Conservation (phyloP, 148 eudicot genomes). For the Vaccinium corymbosum region DNA sequence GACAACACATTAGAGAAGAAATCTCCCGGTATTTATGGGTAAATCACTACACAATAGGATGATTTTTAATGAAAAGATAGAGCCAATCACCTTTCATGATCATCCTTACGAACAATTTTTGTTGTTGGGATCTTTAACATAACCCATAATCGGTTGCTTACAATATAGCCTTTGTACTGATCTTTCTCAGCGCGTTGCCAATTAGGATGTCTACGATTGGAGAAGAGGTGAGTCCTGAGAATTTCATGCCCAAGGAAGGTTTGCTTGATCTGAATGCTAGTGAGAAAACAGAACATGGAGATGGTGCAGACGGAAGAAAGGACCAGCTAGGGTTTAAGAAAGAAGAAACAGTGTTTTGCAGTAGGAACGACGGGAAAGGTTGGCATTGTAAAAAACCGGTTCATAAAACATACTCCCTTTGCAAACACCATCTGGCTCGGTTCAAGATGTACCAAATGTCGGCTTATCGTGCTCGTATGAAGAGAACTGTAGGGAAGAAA, state of each 20-base stretch:
- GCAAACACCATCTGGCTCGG: slow-evolving; percentile 19
- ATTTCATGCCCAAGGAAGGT: not conserved
- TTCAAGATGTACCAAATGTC: not conserved
- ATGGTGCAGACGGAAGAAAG: not conserved
- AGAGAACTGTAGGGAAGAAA: not conserved
- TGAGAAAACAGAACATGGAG: not conserved
- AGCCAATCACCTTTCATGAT: too few relatives aligned
- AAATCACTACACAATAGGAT: too few relatives aligned
- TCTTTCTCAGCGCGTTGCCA: not conserved
- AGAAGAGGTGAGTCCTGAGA: not conserved
- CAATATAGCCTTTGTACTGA: too few relatives aligned
- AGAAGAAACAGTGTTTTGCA: not conserved
- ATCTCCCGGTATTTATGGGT: too few relatives aligned
- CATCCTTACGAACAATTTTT: too few relatives aligned
- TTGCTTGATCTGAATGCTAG: not conserved
- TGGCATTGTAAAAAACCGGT: slow-evolving; percentile 24
- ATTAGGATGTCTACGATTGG: not conserved
- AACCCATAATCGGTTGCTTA: too few relatives aligned
- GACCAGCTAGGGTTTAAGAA: not conserved
- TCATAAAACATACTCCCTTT: slow-evolving; percentile 14
- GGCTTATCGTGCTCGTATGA: slow-evolving; percentile 8
- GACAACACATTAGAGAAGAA: too few relatives aligned
- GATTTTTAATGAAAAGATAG: too few relatives aligned
- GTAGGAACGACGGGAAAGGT: slow-evolving; percentile 14
- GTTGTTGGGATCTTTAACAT: too few relatives aligned